Percentiles rank a stretch among this genome's conserved stretches.
phyloP scores from a whole-genome alignment of 306 rosid genomes.

The Dalbergia cultrata region DNA sequence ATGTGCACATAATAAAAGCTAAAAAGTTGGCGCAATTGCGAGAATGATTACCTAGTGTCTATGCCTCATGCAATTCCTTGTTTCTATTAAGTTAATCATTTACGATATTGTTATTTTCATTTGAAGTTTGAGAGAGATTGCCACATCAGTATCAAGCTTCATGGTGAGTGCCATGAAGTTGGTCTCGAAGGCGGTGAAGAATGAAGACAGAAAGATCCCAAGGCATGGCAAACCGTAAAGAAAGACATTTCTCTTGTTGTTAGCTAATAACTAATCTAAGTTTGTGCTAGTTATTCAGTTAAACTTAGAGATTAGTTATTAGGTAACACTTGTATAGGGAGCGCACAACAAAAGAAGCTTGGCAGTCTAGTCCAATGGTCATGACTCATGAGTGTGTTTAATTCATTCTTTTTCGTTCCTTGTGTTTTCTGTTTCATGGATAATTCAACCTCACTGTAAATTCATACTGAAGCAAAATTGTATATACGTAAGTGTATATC shows the following conservation, averaged over 20 bases:
- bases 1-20: too few species aligned
- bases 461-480: constrained; percentile 9
- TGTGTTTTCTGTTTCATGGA: constrained; percentile 1
- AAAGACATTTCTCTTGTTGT: constrained; percentile 49
- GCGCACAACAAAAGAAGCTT: constrained; percentile 64
- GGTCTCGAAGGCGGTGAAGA: constrained; percentile 68
- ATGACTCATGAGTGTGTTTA: constrained; percentile 67
- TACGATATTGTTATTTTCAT: constrained; percentile 7
- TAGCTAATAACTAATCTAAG: too few species aligned
- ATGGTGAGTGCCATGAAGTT: too few species aligned
- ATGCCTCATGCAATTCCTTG: not conserved
- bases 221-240: constrained; percentile 76
- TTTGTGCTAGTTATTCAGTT: too few species aligned
- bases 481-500: not conserved
- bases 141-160: too few species aligned
- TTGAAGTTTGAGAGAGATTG: constrained; percentile 74
- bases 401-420: constrained; percentile 12
- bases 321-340: constrained; percentile 45
- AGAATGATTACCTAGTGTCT: not conserved
- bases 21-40: too few species aligned
- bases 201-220: constrained; percentile 62
- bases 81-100: not conserved
- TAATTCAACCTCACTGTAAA: constrained; percentile 22
- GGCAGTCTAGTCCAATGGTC: constrained; percentile 60
- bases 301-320: too few species aligned